Percentiles rank a stretch among this genome's conserved stretches.
Evolutionary conservation across 495 filamentous ascomycete species (phyloP).

Genomic region (Penicillium samsonianum): DNA sequence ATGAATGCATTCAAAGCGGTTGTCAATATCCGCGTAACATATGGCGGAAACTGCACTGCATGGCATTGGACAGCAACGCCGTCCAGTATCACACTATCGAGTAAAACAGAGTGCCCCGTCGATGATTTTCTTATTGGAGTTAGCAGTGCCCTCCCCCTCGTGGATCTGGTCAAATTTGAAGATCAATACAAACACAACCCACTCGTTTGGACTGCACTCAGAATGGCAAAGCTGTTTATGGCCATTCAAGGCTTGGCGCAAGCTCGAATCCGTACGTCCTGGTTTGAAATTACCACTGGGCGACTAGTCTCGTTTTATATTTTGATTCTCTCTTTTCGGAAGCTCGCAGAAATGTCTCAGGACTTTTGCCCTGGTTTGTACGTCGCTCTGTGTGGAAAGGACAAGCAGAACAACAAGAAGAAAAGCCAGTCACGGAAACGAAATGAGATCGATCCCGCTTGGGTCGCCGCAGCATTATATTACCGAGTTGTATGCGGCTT

Average conservation of each 20-base stretch:
- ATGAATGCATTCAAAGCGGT: neutral
- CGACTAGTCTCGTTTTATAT: conserved; percentile 15
- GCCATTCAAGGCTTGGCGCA: conserved; percentile 7
- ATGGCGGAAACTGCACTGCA: neutral
- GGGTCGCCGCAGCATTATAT: conserved; percentile 23
- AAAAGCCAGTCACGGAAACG: neutral
- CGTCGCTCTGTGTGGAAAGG: conserved; percentile 5
- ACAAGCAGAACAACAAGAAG: neutral
- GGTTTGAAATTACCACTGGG: neutral
- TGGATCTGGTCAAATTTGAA: conserved; percentile 1
- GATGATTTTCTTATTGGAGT: neutral
- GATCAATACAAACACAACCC: neutral
- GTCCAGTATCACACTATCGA: neutral
- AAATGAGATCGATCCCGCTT: conserved; percentile 5
- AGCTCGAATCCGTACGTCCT: conserved; percentile 1
- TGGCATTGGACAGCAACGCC: conserved; percentile 2
- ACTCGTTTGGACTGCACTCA: conserved; percentile 14
- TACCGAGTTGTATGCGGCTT: conserved; percentile 14
- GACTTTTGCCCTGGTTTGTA: conserved; percentile 12
- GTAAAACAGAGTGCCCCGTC: neutral
- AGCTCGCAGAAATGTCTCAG: conserved; percentile 11
- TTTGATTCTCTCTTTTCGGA: conserved; percentile 4
- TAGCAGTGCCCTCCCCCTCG: neutral
- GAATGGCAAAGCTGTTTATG: conserved; percentile 15
- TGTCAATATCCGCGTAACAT: conserved; percentile 4